Evolutionary conservation across 768 basidiomycete genomes (phyloP), one percentile per base, ranked within the genome.

Genomic region (Sporobolomyces phaffii): DNA sequence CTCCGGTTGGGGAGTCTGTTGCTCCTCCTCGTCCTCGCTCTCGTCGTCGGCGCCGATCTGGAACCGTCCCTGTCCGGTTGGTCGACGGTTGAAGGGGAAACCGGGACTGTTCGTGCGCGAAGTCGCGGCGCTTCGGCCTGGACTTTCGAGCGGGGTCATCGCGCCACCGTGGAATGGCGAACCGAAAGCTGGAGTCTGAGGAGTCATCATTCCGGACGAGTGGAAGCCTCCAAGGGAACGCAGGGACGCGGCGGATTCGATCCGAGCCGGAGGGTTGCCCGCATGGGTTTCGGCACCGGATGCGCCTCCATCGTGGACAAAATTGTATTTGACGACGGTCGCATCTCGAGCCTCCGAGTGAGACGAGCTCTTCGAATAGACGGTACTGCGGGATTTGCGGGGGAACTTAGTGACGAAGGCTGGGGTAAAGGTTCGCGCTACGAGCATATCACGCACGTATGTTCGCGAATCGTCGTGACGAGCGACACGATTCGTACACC

Each of bases 401-500:
- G 45, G 45, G 20, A 41, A 15, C 8, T 9, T 34, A 26, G 59
- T 15, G 29, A 7, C 34, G 50, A 38, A 60, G 24, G 18, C 48
- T 33, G 34, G 34, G 60, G 48, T 28, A 29, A n/a, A n/a, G n/a
- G 41, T 28, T 56, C 54, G 40, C 38, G 41, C 22, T 8, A 60
- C 18, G 34, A 20, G 34, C n/a, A 36, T 45, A 9, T 45, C 44
- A 43, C 70, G 28, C n/a, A 64, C 64, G 70, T 64, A 69, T 81
- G 80, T 78, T 98, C 91, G 66, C 86, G 84, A 50, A 97, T 80
- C 11, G 84, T 81, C 6, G 87, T 89, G 24, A 81, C 77, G 28
- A 94, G 83, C 50, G 78, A 82, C 8, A 84, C 78, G 22, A 97
- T 86, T 50, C 81, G 80, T 8, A 88, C 86, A 11, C 94, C 94